Base-by-base conservation (phyloP, 352 stramenopile species). In the Plasmopara halstedii region DNA sequence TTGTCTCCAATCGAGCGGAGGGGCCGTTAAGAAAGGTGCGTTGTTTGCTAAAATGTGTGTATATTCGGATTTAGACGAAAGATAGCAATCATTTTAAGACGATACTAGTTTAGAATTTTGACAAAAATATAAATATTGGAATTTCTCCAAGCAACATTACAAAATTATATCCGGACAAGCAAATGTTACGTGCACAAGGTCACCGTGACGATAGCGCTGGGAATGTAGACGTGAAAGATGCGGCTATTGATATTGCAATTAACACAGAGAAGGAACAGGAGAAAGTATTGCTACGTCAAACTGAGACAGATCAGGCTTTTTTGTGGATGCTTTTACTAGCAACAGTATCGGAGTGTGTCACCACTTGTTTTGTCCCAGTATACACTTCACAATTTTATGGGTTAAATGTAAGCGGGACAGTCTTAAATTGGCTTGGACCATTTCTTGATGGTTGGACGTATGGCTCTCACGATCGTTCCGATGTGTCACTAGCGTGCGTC, bases 401-500 rank as follows among this genome's bases (percentile, higher is more conserved):
- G 4, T 21, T 90, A 1, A 86, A 88, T 32, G 61, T 70, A n/a
- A 74, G 69, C 6, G 82, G 76, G 4, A 88, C 82, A 19, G 51
- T 56, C 27, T 67, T 93, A 23, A 93, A 93, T 36, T 65, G 83
- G 34, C 6, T 90, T 14, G 82, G 82, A 1, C 70, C 76, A 6
- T 89, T 89, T 42, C 53, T 93, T 29, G 82, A 93, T 31, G 82
- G 82, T 1, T 29, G 86, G 34, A 66, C 73, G 7, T 83, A 83
- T 37, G 77, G 76, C 0, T 77, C 74, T 35, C 70, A 83, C 46
- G 61, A 76, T 14, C 22, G 64, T 22, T n/a, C 50, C 18, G 26
- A 44, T 1, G 25, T 57, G 8, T 75, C 72, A 8, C 20, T 76
- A 13, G 73, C 70, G 3, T 84, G 62, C 47, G 31, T 71, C 35